phyloP scores from a whole-genome alignment of 768 basidiomycete species.

The Fistulinella prunicolor region DNA sequence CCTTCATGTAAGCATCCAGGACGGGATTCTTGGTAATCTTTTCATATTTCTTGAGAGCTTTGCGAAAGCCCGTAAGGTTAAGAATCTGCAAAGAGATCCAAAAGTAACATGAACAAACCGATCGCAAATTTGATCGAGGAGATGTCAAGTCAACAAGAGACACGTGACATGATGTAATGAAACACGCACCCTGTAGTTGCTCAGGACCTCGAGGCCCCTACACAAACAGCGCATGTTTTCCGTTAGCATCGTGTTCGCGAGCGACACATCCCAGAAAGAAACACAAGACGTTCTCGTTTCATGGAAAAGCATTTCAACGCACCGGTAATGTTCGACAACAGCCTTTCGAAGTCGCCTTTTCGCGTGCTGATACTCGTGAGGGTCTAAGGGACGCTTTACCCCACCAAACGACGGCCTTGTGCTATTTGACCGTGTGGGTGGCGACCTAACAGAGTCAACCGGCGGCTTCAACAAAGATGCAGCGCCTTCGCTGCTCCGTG shows the following conservation, averaged over 20 bases:
- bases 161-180: neutral
- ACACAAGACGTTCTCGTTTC: neutral
- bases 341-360: slow-evolving; percentile 83
- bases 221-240: neutral
- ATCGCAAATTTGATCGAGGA: neutral
- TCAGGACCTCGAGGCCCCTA: slow-evolving; percentile 78
- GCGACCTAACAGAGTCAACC: neutral
- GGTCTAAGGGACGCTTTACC: slow-evolving; percentile 41
- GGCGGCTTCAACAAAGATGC: neutral
- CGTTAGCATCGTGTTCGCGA: slow-evolving; percentile 6
- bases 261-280: neutral
- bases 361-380: slow-evolving; percentile 77
- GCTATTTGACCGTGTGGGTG: slow-evolving; percentile 1
- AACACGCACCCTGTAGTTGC: slow-evolving; percentile 73
- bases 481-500: neutral
- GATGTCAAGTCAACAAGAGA: neutral
- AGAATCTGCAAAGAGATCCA: slow-evolving; percentile 52
- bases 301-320: slow-evolving; percentile 1
- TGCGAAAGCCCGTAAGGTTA: slow-evolving; percentile 87
- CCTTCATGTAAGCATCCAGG: slow-evolving; percentile 79
- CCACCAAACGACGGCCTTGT: neutral
- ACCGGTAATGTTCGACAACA: slow-evolving; percentile 79
- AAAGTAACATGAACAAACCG: neutral
- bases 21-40: slow-evolving; percentile 70
- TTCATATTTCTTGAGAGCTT: slow-evolving; percentile 83